These are phyloP conservation scores for Penicillium odoratum DNA, from an alignment of 495 filamentous ascomycete genomes.

Conservation along the genomic window DNA sequence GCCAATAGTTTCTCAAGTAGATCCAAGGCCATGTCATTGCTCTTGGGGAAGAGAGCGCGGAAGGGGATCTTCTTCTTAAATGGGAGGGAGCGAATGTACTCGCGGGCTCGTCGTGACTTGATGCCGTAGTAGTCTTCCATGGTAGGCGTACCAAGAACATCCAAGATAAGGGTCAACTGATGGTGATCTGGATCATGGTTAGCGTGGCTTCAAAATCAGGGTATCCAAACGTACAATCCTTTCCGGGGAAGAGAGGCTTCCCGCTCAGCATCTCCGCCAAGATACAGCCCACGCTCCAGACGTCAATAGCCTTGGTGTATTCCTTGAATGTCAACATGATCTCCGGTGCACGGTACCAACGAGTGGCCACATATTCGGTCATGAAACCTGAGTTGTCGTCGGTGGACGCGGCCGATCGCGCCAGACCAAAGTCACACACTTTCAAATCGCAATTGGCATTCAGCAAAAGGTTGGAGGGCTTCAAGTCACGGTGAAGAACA, in stretches of 20 bases:
- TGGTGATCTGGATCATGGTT: constrained; percentile 72
- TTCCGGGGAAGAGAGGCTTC: constrained; percentile 97
- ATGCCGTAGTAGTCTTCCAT: constrained; percentile 99
- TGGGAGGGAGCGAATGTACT: constrained; percentile 98
- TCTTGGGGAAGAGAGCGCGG: constrained; percentile 96
- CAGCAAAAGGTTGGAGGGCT: constrained; percentile 93
- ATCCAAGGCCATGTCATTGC: constrained; percentile 88
- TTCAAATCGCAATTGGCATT: constrained; percentile 99
- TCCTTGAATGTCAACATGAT: constrained; percentile 99
- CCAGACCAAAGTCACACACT: constrained; percentile 97
- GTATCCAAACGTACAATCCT: constrained; percentile 76
- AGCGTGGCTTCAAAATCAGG: neutral
- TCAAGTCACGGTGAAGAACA: constrained; percentile 95
- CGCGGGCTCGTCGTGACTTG: constrained; percentile 94
- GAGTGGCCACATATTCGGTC: constrained; percentile 99
- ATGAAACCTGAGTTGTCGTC: constrained; percentile 99
- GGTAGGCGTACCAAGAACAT: constrained; percentile 96
- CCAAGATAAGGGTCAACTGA: constrained; percentile 95
- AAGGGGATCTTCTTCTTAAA: constrained; percentile 99
- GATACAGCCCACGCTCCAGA: constrained; percentile 99
- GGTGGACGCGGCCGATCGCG: constrained; percentile 85
- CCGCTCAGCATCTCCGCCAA: constrained; percentile 99
- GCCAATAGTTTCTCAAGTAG: constrained; percentile 93
- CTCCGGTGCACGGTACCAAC: constrained; percentile 98
- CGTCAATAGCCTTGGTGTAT: constrained; percentile 99